These are phyloP conservation scores for Lachancea lanzarotensis DNA, from an alignment of 805 yeast genomes.

Conservation along the genomic window DNA sequence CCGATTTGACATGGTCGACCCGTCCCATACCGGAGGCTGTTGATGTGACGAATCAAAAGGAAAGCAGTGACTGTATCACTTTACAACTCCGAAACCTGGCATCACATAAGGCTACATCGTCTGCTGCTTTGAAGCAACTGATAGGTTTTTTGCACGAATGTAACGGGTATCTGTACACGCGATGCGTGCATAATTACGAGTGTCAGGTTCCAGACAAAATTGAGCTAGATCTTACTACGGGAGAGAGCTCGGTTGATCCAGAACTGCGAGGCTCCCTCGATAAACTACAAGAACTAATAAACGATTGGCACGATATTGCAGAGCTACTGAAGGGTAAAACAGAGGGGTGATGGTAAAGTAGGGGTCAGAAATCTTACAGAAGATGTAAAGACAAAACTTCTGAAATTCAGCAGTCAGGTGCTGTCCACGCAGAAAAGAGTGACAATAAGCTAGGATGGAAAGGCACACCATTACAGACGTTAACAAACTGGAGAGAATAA, in stretches of 20 bases:
- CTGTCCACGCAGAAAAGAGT: no score
- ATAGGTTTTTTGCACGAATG: conserved; percentile 2
- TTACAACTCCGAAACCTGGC: neutral
- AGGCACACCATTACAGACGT: no score
- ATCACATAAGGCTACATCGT: neutral
- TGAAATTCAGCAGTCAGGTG: no score
- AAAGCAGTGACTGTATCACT: neutral
- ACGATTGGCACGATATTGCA: conserved; percentile 18
- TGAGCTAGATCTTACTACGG: neutral
- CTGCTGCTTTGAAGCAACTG: neutral
- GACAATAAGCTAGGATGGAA: no score
- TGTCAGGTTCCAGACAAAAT: conserved; percentile 3
- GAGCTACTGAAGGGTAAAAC: conserved; percentile 4
- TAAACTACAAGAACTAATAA: conserved; percentile 13
- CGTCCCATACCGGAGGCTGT: neutral
- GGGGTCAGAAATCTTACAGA: no score
- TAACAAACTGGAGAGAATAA: no score
- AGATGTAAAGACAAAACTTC: no score
- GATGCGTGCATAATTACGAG: conserved; percentile 8
- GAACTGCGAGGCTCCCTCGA: neutral
- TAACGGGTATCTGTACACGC: conserved; percentile 6
- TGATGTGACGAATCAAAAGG: neutral
- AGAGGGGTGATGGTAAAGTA: neutral
- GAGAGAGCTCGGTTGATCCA: neutral
- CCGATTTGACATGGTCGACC: conserved; percentile 7